These are phyloP conservation scores for Apiospora pterosperma DNA, from an alignment of 2,329 filamentous ascomycete genomes.

Conservation along the genomic window DNA sequence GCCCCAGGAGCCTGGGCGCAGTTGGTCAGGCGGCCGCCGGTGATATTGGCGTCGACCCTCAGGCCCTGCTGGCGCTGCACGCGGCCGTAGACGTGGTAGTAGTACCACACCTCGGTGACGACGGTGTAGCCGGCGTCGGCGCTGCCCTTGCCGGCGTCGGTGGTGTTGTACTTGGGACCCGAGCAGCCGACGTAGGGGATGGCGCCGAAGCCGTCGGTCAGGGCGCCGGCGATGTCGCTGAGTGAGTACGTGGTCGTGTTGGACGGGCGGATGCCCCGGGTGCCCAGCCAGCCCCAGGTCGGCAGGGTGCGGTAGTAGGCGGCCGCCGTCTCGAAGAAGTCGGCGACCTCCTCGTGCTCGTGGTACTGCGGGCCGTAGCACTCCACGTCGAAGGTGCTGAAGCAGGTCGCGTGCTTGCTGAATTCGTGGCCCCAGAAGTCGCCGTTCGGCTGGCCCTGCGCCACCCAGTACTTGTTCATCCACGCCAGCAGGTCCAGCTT, in stretches of 20 bases:
- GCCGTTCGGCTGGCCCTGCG: slow-evolving; percentile 50
- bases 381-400: slow-evolving; percentile 59
- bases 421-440: slow-evolving; percentile 67
- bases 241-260: slow-evolving; percentile 57
- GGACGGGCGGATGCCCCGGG: slow-evolving; percentile 51
- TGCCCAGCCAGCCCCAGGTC: slow-evolving; percentile 58
- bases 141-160: slow-evolving; percentile 50
- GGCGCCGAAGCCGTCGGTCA: slow-evolving; percentile 48
- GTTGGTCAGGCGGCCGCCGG: slow-evolving; percentile 46
- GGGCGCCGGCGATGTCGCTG: slow-evolving; percentile 44
- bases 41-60: slow-evolving; percentile 38
- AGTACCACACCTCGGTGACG: slow-evolving; percentile 65
- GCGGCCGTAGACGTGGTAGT: slow-evolving; percentile 55
- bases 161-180: slow-evolving; percentile 59
- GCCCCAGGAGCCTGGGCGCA: slow-evolving; percentile 53
- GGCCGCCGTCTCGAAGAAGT: slow-evolving; percentile 61
- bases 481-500: slow-evolving; percentile 58
- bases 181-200: slow-evolving; percentile 60
- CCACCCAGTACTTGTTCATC: slow-evolving; percentile 66
- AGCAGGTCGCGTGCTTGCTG: slow-evolving; percentile 67
- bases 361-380: slow-evolving; percentile 61
- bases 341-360: slow-evolving; percentile 56
- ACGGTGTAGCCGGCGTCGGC: slow-evolving; percentile 54
- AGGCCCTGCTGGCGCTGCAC: slow-evolving; percentile 50
- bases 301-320: slow-evolving; percentile 55